Evolutionary conservation across 2,329 filamentous ascomycete genomes (phyloP).

Genomic region (Penicillium aurantiogriseum): DNA sequence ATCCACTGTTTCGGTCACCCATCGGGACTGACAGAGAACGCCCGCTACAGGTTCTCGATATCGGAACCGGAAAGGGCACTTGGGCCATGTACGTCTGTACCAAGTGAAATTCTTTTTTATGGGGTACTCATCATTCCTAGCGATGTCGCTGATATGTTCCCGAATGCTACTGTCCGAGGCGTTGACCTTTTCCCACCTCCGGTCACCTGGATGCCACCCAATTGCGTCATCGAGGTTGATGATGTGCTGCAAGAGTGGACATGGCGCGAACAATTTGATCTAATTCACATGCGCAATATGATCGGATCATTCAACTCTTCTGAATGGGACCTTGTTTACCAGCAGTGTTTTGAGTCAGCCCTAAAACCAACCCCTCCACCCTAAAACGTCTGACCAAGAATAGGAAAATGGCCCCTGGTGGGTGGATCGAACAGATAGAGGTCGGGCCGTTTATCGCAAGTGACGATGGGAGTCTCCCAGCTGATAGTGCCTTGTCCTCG

Average conservation of each 20-base stretch:
- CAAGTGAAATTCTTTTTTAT: too few relatives aligned
- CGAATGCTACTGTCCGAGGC: conserved; percentile 18
- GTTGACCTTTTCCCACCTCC: conserved; percentile 29
- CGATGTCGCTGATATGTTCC: conserved; percentile 25
- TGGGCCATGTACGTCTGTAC: conserved; percentile 20
- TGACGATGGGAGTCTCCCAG: conserved; percentile 18
- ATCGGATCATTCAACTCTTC: conserved; percentile 12
- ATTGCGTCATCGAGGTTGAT: conserved; percentile 31
- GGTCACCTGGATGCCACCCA: conserved; percentile 27
- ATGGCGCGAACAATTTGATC: conserved; percentile 23
- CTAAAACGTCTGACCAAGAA: neutral
- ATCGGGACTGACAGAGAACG: conserved; percentile 3
- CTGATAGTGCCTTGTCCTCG: conserved; percentile 12
- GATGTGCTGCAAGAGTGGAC: conserved; percentile 28
- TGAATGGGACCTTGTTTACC: conserved; percentile 20
- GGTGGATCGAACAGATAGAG: conserved; percentile 25
- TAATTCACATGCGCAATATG: conserved; percentile 28
- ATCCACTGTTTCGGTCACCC: conserved; percentile 14
- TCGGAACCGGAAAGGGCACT: conserved; percentile 17
- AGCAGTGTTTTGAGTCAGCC: conserved; percentile 15
- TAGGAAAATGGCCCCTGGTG: conserved; percentile 21
- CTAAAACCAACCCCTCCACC: too few relatives aligned
- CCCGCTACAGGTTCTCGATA: conserved; percentile 12
- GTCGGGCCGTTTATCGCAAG: conserved; percentile 12
- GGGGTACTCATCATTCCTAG: neutral